Conservation (phyloP, 768 basidiomycete genomes). For the Hortiboletus campestris region DNA sequence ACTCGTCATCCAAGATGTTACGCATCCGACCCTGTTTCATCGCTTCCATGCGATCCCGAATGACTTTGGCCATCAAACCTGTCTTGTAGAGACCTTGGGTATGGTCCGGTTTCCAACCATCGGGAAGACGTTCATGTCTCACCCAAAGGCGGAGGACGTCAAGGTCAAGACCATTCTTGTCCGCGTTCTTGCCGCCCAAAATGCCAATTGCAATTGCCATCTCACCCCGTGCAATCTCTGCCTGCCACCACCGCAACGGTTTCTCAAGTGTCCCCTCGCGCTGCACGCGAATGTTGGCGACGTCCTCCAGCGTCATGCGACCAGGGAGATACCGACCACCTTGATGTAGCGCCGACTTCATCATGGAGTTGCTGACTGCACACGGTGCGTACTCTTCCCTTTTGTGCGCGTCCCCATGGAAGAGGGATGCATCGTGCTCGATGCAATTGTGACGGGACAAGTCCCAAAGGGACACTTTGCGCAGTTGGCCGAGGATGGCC, state of each 20-base stretch:
- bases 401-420: conserved; percentile 45
- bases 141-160: conserved; percentile 53
- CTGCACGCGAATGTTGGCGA: conserved; percentile 50
- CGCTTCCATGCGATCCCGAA: conserved; percentile 29
- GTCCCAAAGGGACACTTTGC: conserved; percentile 36
- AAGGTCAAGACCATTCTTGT: conserved; percentile 43
- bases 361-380: conserved; percentile 37
- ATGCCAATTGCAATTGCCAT: conserved; percentile 63
- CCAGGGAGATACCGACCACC: conserved; percentile 27
- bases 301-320: conserved; percentile 31
- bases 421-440: conserved; percentile 62
- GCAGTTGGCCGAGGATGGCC: conserved; percentile 39
- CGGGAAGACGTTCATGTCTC: conserved; percentile 50
- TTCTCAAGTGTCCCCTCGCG: conserved; percentile 42
- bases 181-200: conserved; percentile 32
- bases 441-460: conserved; percentile 48
- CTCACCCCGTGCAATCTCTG: conserved; percentile 64
- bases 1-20: conserved; percentile 22
- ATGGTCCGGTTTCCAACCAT: conserved; percentile 35
- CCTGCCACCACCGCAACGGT: conserved; percentile 43
- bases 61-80: conserved; percentile 20
- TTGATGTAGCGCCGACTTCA: conserved; percentile 41
- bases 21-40: conserved; percentile 13
- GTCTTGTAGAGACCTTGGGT: conserved; percentile 30
- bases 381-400: conserved; percentile 48